Evolutionary conservation across 257 asterid species (phyloP), one percentile per base, ranked within the genome.

Genomic region (Solanum stenotomum): DNA sequence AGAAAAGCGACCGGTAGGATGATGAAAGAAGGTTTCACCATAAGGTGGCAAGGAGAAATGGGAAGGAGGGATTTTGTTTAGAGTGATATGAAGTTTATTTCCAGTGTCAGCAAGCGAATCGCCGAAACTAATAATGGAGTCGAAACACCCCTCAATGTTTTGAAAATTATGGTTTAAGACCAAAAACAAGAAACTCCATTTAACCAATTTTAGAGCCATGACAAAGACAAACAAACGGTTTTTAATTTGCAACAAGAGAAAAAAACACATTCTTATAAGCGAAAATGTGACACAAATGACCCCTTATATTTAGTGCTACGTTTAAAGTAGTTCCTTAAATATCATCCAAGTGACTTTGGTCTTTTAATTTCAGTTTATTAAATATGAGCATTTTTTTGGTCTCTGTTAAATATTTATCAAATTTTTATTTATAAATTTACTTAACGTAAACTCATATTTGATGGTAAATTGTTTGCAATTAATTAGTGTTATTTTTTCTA

Each of bases 91-190:
- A 52, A 90, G 84, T 29, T 16, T 46, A 70, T 94, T 93, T 14
- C 96, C 96, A 61, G 98, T 92, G 68, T 94, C 96, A 1, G 94
- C 92, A 0, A 91, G 91, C 2, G 98, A 94, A 84, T 94, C 96
- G 10, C 95, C 98, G 83, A 94, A 92, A 84, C 95, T 91, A n/a
- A 94, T 74, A 0, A 94, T 94, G 37, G 96, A 90, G 8, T 89
- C 79, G 84, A 12, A 94, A 89, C 95, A 89, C 23, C 87, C 83
- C 84, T 40, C 34, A n/a, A 25, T 77, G 33, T 7, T 42, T 1
- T 38, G 59, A 40, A 77, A 77, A 38, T 71, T 31, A 71, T 12
- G 33, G 13, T 38, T 77, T 8, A 77, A 5, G 20, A 38, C 23
- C 52, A 77, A 13, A 77, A 77, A 3, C 4, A 38, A 11, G 34